Evolutionary conservation across 2,329 filamentous ascomycete species (phyloP).

Genomic region (Lachnellula occidentalis): DNA sequence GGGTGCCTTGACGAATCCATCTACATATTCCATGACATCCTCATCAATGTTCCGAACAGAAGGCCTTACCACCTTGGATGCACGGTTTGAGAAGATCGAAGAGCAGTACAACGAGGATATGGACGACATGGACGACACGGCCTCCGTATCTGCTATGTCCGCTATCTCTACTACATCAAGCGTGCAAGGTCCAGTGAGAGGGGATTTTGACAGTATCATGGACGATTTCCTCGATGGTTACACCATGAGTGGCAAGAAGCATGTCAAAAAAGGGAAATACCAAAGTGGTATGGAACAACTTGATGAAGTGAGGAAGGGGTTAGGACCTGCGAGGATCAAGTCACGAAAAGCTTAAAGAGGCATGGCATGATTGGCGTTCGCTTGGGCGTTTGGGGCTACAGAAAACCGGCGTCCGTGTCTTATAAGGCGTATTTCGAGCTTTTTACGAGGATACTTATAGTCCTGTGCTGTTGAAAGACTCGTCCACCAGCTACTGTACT

Average conservation of each 20-base stretch:
- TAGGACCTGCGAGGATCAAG: conserved; percentile 68
- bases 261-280: conserved; percentile 73
- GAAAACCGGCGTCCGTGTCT: not conserved
- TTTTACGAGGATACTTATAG: no score
- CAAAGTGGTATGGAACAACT: conserved; percentile 81
- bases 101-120: conserved; percentile 67
- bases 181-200: conserved; percentile 61
- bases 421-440: not conserved
- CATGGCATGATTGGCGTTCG: not conserved
- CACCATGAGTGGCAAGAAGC: conserved; percentile 65
- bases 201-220: conserved; percentile 84
- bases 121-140: conserved; percentile 56
- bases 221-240: conserved; percentile 84
- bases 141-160: conserved; percentile 57
- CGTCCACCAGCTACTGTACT: no score
- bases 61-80: conserved; percentile 77
- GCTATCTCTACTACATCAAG: conserved; percentile 54
- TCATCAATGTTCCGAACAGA: conserved; percentile 84
- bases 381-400: conserved; percentile 8
- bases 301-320: conserved; percentile 76
- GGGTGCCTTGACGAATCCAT: conserved; percentile 82
- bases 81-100: conserved; percentile 86
- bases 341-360: conserved; percentile 20
- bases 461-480: no score
- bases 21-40: conserved; percentile 86